These are phyloP conservation scores for Pichia inconspicua DNA, from an alignment of 1,139 yeast genomes.

Conservation along the genomic window DNA sequence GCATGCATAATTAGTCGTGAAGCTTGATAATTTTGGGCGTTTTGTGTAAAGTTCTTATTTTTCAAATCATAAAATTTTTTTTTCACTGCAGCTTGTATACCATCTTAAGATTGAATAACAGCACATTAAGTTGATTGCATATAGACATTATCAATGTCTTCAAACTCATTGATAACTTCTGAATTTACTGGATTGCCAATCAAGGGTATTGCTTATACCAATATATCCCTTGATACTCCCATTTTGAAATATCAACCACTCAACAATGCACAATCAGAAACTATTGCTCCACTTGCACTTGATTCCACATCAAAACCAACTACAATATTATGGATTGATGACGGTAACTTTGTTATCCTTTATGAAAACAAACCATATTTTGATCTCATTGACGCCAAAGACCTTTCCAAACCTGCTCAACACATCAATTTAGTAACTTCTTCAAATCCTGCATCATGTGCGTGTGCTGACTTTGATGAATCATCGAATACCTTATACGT, in stretches of 20 bases:
- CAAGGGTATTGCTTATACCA: slow-evolving; percentile 44
- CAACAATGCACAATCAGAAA: slow-evolving; percentile 1
- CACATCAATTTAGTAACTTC: slow-evolving; percentile 5
- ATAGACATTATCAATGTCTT: not conserved
- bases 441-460: slow-evolving; percentile 10
- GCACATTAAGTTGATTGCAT: not conserved
- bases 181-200: slow-evolving; percentile 7
- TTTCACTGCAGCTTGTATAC: not conserved
- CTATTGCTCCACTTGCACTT: slow-evolving; percentile 7
- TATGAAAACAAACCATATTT: slow-evolving; percentile 13
- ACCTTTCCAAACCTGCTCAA: slow-evolving; percentile 4
- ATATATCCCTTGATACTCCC: slow-evolving; percentile 67
- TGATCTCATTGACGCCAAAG: slow-evolving; percentile 9
- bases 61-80: not conserved
- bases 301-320: slow-evolving; percentile 6
- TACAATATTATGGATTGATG: slow-evolving; percentile 10
- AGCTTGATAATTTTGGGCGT: no score
- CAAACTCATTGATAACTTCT: slow-evolving; percentile 9
- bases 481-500: slow-evolving; percentile 3
- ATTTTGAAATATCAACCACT: slow-evolving; percentile 56
- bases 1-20: no score
- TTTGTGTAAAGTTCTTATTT: not conserved
- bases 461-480: slow-evolving; percentile 4
- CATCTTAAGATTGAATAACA: not conserved
- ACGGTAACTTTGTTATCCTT: slow-evolving; percentile 6